Conservation (phyloP, 345 rosid genomes). For the Gossypium stocksii region DNA sequence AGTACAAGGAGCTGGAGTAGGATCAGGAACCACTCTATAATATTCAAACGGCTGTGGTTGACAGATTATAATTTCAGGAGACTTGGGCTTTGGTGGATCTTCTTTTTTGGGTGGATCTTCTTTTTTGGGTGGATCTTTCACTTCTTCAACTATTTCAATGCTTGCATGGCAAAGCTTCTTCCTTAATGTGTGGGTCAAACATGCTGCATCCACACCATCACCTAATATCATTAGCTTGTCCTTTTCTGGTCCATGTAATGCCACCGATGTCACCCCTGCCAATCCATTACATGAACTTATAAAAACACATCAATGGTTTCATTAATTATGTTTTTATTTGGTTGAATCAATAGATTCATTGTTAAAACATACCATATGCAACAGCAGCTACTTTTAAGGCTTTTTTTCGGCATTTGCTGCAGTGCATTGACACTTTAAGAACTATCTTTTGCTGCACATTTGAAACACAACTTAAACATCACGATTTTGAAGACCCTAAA, state of each 20-base stretch:
- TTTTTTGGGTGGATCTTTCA: slow-evolving; percentile 7
- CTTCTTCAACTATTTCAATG: slow-evolving; percentile 31
- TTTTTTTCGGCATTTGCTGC: slow-evolving; percentile 34
- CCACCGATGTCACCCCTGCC: slow-evolving; percentile 39
- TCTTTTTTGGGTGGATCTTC: background rate
- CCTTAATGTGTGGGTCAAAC: slow-evolving; percentile 30
- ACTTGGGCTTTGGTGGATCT: background rate
- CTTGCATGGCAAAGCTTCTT: slow-evolving; percentile 32
- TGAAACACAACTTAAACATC: background rate
- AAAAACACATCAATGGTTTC: background rate
- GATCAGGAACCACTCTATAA: slow-evolving; percentile 18
- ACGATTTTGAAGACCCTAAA: background rate
- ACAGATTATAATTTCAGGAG: background rate
- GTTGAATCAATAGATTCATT: background rate
- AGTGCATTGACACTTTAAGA: slow-evolving; percentile 21
- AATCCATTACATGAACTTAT: background rate
- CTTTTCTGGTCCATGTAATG: slow-evolving; percentile 30
- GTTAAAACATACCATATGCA: slow-evolving; percentile 21
- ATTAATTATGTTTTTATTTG: background rate
- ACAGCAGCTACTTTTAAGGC: slow-evolving; percentile 35
- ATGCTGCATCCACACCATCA: slow-evolving; percentile 34
- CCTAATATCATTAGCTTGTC: slow-evolving; percentile 38
- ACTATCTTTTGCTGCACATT: slow-evolving; percentile 40
- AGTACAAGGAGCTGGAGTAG: background rate
- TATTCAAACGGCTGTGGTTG: slow-evolving; percentile 17